Base-by-base conservation (phyloP, 306 rosid species). In the Senna tora region DNA sequence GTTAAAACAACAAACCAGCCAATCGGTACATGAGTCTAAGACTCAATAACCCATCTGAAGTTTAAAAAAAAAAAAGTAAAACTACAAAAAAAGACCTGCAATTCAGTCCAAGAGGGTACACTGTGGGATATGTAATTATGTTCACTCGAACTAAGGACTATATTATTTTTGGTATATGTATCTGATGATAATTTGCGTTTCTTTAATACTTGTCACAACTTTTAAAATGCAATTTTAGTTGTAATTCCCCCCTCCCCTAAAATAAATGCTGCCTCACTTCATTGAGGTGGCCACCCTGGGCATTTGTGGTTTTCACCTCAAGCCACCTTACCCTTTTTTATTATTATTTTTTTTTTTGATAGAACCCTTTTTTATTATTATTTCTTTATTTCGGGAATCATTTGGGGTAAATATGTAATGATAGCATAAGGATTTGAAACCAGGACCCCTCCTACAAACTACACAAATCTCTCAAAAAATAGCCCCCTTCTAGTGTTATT, bases 141-240 rank as follows among this genome's bases (percentile, higher is more conserved):
- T 13, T 79, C 15, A 52, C 33, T 67, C 28, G 58, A 66, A 66
- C 19, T 50, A 19, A 73, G 67, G 45, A 13, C 28, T 36, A 53
- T 11, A 42, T 10, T 38, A 51, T 38, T 32, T 65, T 9, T 25
- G 30, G 3, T 25, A 51, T 16, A 59, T 56, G 9, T 46, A 32
- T 62, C 34, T 30, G 30, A 12, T 33, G 43, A 61, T 34, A 56
- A 12, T 20, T 61, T 62, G 1, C 30, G 49, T 17, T 49, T 17
- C 63, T 54, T 32, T 22, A 5, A 22, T 34, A 13, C 53, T 71
- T 65, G 34, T 34, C 25, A 30, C 4, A 5, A 50, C 67, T 16
- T 28, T 66, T 20, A 32, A 33, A 65, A 4, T 57, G 63, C 36
- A 13, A 21, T 32, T 58, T 41, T 73, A 20, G 14, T 9, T 15